Percentiles rank a stretch among this genome's conserved stretches.
Evolutionary conservation across 306 rosid genomes (phyloP).

Genomic region (Quercus aquifolioides): DNA sequence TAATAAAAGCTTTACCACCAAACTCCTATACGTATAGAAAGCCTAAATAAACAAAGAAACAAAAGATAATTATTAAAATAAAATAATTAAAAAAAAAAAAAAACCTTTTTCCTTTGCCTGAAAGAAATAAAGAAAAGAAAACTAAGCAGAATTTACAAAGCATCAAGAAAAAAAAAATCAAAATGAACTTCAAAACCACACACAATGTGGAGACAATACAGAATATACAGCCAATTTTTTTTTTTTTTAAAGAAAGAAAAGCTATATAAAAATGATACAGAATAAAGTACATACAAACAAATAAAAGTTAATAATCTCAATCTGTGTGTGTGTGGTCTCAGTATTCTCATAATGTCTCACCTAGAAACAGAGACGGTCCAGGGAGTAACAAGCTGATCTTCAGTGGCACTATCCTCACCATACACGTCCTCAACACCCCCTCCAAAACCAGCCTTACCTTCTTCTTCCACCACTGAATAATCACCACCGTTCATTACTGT

Average conservation of each 20-base stretch:
- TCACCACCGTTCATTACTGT: conserved; percentile 44
- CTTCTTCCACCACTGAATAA: conserved; percentile 14
- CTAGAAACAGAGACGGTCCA: conserved; percentile 80
- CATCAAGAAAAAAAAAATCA: background rate
- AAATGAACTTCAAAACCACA: background rate
- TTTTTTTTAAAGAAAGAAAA: background rate
- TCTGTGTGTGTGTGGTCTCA: background rate
- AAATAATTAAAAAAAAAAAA: background rate
- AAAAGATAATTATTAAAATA: background rate
- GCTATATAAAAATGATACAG: too few relatives aligned
- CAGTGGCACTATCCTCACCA: conserved; percentile 73
- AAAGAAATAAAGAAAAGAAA: background rate
- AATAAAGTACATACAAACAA: background rate
- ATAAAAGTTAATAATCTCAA: background rate
- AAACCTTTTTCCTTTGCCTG: background rate
- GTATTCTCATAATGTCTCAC: conserved; percentile 19
- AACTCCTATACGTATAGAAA: background rate
- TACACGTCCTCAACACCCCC: conserved; percentile 64
- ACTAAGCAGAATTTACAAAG: background rate
- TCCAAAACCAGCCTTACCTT: conserved; percentile 28
- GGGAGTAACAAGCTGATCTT: conserved; percentile 85
- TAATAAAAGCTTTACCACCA: background rate
- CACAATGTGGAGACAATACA: background rate
- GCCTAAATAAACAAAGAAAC: background rate
- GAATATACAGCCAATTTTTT: background rate